Percentiles rank a stretch among this genome's conserved stretches.
phyloP scores from a whole-genome alignment of 768 basidiomycete species.

The Russula earlei region DNA sequence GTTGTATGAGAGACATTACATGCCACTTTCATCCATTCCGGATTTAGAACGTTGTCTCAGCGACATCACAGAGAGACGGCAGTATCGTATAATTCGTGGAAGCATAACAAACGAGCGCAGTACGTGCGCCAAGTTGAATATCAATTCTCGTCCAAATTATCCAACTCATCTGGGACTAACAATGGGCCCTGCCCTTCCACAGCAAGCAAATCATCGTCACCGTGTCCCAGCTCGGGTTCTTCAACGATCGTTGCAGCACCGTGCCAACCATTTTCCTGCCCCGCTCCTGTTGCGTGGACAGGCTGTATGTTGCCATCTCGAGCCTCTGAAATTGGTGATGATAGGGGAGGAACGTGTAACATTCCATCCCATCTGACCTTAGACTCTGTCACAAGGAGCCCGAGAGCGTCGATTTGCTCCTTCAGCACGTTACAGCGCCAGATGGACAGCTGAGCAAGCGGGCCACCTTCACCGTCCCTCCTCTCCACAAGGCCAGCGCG shows the following conservation, averaged over 20 bases:
- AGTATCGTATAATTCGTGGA: not conserved
- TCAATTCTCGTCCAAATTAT: not conserved
- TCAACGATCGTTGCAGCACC: not conserved
- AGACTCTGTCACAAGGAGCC: slow-evolving; percentile 8
- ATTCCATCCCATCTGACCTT: slow-evolving; percentile 14
- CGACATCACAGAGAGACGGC: not conserved
- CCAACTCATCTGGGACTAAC: not conserved
- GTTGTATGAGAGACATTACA: slow-evolving; percentile 12
- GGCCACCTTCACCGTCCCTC: not conserved
- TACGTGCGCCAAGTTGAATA: not conserved
- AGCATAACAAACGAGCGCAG: not conserved
- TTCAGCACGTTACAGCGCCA: slow-evolving; percentile 13
- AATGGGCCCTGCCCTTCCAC: not conserved
- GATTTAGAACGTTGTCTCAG: not conserved
- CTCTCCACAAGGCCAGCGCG: slow-evolving; percentile 5
- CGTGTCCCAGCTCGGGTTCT: not conserved
- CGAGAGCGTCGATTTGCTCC: slow-evolving; percentile 5
- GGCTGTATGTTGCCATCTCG: not conserved
- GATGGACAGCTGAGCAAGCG: slow-evolving; percentile 4
- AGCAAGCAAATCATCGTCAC: not conserved
- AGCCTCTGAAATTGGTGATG: not conserved
- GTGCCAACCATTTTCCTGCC: not conserved
- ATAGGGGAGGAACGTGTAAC: not conserved
- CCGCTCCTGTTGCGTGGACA: not conserved
- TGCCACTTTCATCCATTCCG: slow-evolving; percentile 9